Base-by-base conservation (phyloP, 306 rosid genomes). In the Notholithocarpus densiflorus region DNA sequence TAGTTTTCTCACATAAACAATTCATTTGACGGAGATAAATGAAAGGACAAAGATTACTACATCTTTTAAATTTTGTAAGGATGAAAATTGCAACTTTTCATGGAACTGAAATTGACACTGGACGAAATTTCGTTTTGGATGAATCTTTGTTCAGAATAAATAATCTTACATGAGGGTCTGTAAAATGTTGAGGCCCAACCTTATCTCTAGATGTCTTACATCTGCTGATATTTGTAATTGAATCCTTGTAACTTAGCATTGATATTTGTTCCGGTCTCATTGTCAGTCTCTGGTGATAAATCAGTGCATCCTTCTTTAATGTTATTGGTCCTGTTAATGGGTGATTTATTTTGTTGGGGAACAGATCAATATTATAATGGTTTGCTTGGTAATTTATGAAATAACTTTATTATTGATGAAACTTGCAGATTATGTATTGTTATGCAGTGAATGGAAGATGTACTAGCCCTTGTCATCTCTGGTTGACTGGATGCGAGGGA, bases 401-500 rank as follows among this genome's bases (percentile, higher is more conserved):
- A 4, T 0, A 48, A 37, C 3, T 48, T 56, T 21, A 23, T 65
- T 76, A 48, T 57, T 68, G 74, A 83, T 73, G 70, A 59, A 73
- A 62, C 66, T 45, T 86, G 88, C 92, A 95, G 97, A 88, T 91
- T 75, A 92, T 91, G 97, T 92, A 90, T 77, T 95, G 96, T 73
- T 95, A 92, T 76, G 97, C 99, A 12, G 89, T 75, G 78, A 92
- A 95, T 74, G 93, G 95, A 71, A 92, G 92, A 79, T 90, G 94
- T 10, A 56, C 80, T 43, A 72, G 83, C 76, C 96, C 98, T 31
- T 84, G 96, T 23, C 94, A 92, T 85, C 97, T 95, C 55, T 92
- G 98, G 98, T 76, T 95, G 83, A 95, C 98, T 3, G 97, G 97
- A 3, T 95, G 92, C 76, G 75, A 72, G 9, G 98, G 97, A 52